Base-by-base conservation (phyloP, 495 filamentous ascomycete species). In the Aspergillus ellipticus region DNA sequence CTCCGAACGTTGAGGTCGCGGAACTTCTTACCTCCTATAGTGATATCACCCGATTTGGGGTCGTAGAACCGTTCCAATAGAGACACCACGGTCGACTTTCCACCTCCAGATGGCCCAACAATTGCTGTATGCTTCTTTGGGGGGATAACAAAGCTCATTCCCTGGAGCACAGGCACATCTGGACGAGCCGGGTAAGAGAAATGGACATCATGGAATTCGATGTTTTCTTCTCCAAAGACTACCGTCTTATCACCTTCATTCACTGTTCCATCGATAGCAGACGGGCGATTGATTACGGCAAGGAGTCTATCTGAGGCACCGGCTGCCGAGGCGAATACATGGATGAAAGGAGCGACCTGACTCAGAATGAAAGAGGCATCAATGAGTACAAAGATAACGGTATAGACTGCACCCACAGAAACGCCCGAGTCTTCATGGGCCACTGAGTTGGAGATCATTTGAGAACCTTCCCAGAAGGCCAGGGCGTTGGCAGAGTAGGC, bases 21-120 rank as follows among this genome's bases (percentile, higher is more conserved):
- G 29, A 87, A 61, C 51, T 82, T 68, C 16, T 74, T 67, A 6
- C 69, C 77, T n/a, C 79, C 81, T 1, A 89, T 66, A 0, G 59
- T 53, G 29, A 89, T 71, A 8, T 61, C 37, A 4, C 77, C 77
- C 0, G 64, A 54, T 2, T 58, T 58, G 8, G 75, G 68, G 49
- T 79, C 71, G 42, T 76, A 77, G 47, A 85, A 76, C 9, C 84
- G 75, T 52, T 80, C 74, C 4, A 85, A 53, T 11, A 88, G 66
- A 8, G 77, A 76, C 3, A 79, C 78, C 39, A 88, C 67, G 10
- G 86, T 89, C 1, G 83, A 86, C 60, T 90, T 90, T 2, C 86
- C 87, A 50, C 81, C 81, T 2, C 87, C 86, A n/a, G 85, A 87
- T 4, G 82, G 68, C 1, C 87, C 87, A 1, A 90, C 84, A 43